Percentiles rank a stretch among this genome's conserved stretches.
phyloP scores from a whole-genome alignment of 495 filamentous ascomycete species.

The Penicillium canariense region DNA sequence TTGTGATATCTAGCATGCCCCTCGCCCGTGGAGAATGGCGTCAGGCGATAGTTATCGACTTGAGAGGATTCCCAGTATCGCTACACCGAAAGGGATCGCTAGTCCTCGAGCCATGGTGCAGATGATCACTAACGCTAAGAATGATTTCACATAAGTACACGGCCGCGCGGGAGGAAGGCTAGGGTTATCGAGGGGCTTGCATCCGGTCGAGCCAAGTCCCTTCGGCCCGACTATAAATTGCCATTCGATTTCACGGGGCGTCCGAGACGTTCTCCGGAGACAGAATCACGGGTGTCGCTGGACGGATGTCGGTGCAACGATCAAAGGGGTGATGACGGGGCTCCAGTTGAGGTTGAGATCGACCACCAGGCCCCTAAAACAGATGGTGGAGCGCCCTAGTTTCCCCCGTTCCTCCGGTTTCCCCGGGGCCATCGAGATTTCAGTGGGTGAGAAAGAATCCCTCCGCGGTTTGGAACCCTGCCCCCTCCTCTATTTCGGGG shows the following conservation, averaged over 20 bases:
- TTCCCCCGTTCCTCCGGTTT: background rate
- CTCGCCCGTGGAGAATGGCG: background rate
- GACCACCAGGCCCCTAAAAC: background rate
- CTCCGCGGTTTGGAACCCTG: background rate
- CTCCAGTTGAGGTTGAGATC: too few relatives aligned
- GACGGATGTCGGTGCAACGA: background rate
- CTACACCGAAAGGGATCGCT: background rate
- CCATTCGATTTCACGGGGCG: background rate
- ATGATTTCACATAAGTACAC: too few relatives aligned
- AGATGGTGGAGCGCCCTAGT: background rate
- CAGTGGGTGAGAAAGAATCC: background rate
- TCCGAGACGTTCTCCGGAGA: background rate
- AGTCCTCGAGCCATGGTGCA: background rate
- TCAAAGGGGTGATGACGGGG: background rate
- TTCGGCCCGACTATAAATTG: background rate
- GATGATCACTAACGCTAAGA: background rate
- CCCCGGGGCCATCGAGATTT: conserved; percentile 1
- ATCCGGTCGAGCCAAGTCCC: background rate
- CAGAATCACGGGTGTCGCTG: background rate
- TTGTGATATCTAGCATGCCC: too few relatives aligned
- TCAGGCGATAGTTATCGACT: background rate
- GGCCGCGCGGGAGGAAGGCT: too few relatives aligned
- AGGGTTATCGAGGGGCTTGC: too few relatives aligned
- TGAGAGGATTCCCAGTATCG: background rate
- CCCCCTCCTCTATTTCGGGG: background rate